Evolutionary conservation across 2,329 filamentous ascomycete genomes (phyloP), one percentile per base, ranked within the genome.

Genomic region (Penicillium sclerotigenum): DNA sequence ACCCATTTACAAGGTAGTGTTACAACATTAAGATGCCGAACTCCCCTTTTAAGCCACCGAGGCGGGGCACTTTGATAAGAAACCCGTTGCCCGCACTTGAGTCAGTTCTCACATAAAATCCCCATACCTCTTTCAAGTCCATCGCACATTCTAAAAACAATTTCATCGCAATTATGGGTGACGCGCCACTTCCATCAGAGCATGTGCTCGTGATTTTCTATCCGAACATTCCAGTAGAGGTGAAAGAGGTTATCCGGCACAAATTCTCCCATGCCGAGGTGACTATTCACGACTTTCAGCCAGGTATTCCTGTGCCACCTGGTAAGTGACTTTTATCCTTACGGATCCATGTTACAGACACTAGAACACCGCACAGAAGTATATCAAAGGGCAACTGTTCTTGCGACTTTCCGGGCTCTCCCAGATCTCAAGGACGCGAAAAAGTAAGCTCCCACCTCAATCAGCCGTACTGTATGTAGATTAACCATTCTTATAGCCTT

Each of bases 391-490:
- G 63, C 67, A 14, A 70, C 65, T 1, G 47, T 70, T 8, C 54
- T 70, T 3, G 63, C 63, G 5, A 70, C 68, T 4, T 66, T 65
- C n/a, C 38, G 41, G 9, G 58, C 64, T 52, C 60, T 71, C 10
- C 69, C 69, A 4, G 52, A 60, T 5, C 60, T 59, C 14, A 65
- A 70, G 51, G 69, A 71, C 59, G 60, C 67, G 4, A 48, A 57
- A 16, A 64, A 71, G 69, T 71, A 62, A 40, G 47, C 9, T n/a
- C 18, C 6, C 3, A 13, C 14, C 10, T 18, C 29, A 20, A n/a
- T 11, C 4, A 13, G 2, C 6, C 7, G 14, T 5, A 13, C 28
- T 26, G 2, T 4, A 4, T 14, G 40, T 8, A 33, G 16, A 33
- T 34, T 59, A 28, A 64, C 49, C 54, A 31, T 22, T 31, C 11